Conservation (phyloP, 345 rosid genomes). For the Brassica carinata region DNA sequence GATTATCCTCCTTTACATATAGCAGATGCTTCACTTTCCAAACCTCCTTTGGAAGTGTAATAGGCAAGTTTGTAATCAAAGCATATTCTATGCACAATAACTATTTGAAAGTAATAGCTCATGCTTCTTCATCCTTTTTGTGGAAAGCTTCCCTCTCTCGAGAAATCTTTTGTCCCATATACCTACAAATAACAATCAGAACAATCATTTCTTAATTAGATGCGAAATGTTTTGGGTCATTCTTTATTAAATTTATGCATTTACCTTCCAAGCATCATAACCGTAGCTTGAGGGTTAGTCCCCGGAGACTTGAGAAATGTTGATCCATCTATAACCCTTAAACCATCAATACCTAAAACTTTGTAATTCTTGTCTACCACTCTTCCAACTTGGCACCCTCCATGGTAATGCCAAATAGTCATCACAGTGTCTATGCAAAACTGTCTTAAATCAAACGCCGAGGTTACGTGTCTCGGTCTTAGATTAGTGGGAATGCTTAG, state of each 20-base stretch:
- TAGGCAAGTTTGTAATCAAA: background rate
- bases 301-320: constrained; percentile 62
- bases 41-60: background rate
- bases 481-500: constrained; percentile 55
- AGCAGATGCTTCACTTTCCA: background rate
- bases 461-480: constrained; percentile 50
- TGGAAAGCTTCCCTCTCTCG: constrained; percentile 31
- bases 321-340: constrained; percentile 66
- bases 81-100: background rate
- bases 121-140: background rate
- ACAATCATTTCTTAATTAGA: background rate
- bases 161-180: constrained; percentile 52
- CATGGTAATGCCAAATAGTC: constrained; percentile 80
- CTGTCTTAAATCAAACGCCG: constrained; percentile 53
- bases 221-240: background rate
- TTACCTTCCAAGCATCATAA: constrained; percentile 89
- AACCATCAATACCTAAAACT: constrained; percentile 54
- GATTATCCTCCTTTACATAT: background rate
- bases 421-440: constrained; percentile 64
- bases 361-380: constrained; percentile 62
- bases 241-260: background rate
- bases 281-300: constrained; percentile 76
- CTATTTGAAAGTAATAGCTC: background rate
- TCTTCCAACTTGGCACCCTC: constrained; percentile 66
- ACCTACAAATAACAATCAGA: constrained; percentile 36